These are phyloP conservation scores for Apiotrichum gracile DNA, from an alignment of 1,284 basidiomycete species.

Conservation along the genomic window DNA sequence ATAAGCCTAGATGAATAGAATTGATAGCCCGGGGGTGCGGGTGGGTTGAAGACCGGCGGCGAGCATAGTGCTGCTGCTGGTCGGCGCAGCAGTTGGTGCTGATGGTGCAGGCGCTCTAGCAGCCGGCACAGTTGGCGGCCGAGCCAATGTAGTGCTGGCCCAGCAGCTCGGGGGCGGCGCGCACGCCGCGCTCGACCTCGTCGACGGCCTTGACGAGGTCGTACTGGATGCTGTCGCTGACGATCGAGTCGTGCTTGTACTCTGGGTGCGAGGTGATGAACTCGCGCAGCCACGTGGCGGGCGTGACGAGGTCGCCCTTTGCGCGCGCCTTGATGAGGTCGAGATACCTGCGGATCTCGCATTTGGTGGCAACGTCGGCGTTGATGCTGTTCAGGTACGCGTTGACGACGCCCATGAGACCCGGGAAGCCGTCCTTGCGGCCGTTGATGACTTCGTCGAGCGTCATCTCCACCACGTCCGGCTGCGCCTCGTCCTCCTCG, in stretches of 20 bases:
- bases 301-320: constrained; percentile 77
- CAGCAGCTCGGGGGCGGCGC: constrained; percentile 60
- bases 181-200: constrained; percentile 70
- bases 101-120: not conserved
- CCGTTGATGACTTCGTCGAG: constrained; percentile 93
- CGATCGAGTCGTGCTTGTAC: constrained; percentile 86
- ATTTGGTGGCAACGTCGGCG: constrained; percentile 59
- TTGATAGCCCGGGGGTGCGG: not conserved
- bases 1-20: constrained; percentile 24
- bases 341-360: constrained; percentile 69
- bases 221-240: constrained; percentile 87
- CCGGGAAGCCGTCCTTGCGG: constrained; percentile 66
- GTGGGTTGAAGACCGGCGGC: too few species aligned
- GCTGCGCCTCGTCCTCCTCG: constrained; percentile 22
- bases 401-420: constrained; percentile 75
- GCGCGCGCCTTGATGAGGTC: constrained; percentile 72
- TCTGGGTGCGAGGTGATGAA: constrained; percentile 84
- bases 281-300: constrained; percentile 87
- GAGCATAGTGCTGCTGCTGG: not conserved
- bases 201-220: constrained; percentile 89
- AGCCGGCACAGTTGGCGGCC: constrained; percentile 4
- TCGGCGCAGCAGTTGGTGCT: too few species aligned
- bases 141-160: constrained; percentile 41
- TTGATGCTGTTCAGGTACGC: constrained; percentile 86
- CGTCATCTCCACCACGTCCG: constrained; percentile 88